Percentiles rank a stretch among this genome's conserved stretches.
phyloP scores from a whole-genome alignment of 108 stramenopile species.

The Pseudonitzschia multiseries region DNA sequence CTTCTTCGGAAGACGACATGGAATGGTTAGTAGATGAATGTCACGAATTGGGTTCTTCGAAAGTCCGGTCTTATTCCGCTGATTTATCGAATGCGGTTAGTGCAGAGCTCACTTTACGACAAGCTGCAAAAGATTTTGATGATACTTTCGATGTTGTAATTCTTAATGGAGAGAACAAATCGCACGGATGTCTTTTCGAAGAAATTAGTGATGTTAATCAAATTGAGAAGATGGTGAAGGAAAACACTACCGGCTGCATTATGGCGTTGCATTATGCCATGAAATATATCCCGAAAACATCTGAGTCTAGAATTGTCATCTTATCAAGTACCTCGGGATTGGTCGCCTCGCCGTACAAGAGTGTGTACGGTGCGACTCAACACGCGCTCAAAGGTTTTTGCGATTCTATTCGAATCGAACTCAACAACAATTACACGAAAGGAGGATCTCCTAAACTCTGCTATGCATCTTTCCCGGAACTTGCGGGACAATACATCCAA shows the following conservation, averaged over 20 bases:
- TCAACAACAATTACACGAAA: constrained; percentile 22
- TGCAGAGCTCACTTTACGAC: constrained; percentile 26
- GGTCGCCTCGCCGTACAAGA: constrained; percentile 32
- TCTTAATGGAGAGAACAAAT: constrained; percentile 27
- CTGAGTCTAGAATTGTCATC: constrained; percentile 34
- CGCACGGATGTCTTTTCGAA: constrained; percentile 40
- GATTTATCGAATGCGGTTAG: constrained; percentile 29
- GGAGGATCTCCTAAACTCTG: constrained; percentile 24
- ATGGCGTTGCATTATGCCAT: constrained; percentile 27
- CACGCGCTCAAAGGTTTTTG: constrained; percentile 34
- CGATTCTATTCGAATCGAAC: constrained; percentile 34
- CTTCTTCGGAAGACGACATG: constrained; percentile 19
- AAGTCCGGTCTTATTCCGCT: constrained; percentile 16
- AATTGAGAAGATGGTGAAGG: constrained; percentile 35
- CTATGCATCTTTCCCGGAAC: constrained; percentile 28
- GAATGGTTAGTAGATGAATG: constrained; percentile 41
- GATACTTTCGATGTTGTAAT: constrained; percentile 31
- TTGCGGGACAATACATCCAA: constrained; percentile 2
- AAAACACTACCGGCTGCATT: constrained; percentile 28
- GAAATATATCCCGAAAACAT: constrained; percentile 30
- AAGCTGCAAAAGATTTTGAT: constrained; percentile 19
- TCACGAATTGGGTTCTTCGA: constrained; percentile 25
- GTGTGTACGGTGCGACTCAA: constrained; percentile 34
- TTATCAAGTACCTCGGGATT: constrained; percentile 24
- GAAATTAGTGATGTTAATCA: constrained; percentile 31